phyloP scores from a whole-genome alignment of 352 stramenopile genomes.

The Globisporangium yorkense region DNA sequence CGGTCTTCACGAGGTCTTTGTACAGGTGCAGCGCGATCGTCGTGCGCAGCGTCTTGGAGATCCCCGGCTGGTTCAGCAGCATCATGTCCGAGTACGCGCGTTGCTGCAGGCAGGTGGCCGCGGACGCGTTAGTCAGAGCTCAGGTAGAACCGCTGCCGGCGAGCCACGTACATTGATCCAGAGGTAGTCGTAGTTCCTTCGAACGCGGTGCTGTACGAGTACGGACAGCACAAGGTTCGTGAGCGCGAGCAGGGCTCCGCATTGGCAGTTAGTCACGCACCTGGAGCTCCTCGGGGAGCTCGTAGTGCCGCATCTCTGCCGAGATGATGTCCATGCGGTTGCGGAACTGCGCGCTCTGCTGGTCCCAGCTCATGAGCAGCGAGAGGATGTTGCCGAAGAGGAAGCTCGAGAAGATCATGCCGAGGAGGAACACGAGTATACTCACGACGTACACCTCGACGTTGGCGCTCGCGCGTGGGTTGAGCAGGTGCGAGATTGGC shows the following conservation, averaged over 20 bases:
- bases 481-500: slow-evolving; percentile 44
- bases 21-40: slow-evolving; percentile 77
- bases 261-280: slow-evolving; percentile 2
- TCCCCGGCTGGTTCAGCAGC: slow-evolving; percentile 68
- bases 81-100: slow-evolving; percentile 84
- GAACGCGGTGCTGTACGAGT: slow-evolving; percentile 45
- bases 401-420: slow-evolving; percentile 59
- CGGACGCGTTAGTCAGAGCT: background rate
- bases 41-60: slow-evolving; percentile 70
- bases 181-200: slow-evolving; percentile 79
- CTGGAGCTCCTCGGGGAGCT: slow-evolving; percentile 63
- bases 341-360: slow-evolving; percentile 70
- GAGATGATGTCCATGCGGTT: slow-evolving; percentile 86
- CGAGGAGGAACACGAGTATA: slow-evolving; percentile 63
- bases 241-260: background rate
- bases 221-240: background rate
- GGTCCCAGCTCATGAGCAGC: slow-evolving; percentile 76
- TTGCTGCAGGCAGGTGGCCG: slow-evolving; percentile 29
- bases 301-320: slow-evolving; percentile 78
- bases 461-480: slow-evolving; percentile 32
- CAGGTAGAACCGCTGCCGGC: background rate
- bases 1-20: slow-evolving; percentile 73
- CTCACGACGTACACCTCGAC: slow-evolving; percentile 60
- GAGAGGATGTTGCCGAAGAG: slow-evolving; percentile 80
- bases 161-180: slow-evolving; percentile 66